Evolutionary conservation across 306 rosid genomes (phyloP).

Genomic region (Malus orientalis): DNA sequence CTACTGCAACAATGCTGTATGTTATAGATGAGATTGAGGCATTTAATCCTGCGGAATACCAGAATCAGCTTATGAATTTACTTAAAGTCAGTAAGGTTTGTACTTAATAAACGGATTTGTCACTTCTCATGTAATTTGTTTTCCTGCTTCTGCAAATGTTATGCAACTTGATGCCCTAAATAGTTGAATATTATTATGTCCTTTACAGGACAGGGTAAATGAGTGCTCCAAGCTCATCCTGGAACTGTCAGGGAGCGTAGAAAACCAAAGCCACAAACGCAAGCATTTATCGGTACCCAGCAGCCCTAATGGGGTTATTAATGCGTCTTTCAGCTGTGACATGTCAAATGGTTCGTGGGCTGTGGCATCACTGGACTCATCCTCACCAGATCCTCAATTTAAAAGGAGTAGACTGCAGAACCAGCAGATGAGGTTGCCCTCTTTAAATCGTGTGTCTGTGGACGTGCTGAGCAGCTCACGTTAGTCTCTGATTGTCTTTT

Average conservation of each 20-base stretch:
- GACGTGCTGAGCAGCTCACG: constrained; percentile 50
- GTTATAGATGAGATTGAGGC: constrained; percentile 67
- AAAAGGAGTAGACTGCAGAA: constrained; percentile 60
- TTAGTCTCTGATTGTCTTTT: constrained; percentile 37
- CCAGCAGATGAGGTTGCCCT: constrained; percentile 54
- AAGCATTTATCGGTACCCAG: constrained; percentile 38
- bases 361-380: constrained; percentile 29
- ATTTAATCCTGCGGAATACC: constrained; percentile 48
- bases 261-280: constrained; percentile 37
- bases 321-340: constrained; percentile 54
- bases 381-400: constrained; percentile 38
- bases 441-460: constrained; percentile 38
- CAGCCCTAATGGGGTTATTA: constrained; percentile 57
- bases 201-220: constrained; percentile 53
- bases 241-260: constrained; percentile 26
- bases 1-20: constrained; percentile 79
- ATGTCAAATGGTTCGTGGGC: constrained; percentile 65
- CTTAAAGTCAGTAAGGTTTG: constrained; percentile 72
- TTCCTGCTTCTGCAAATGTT: background rate
- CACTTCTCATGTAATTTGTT: background rate
- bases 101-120: constrained; percentile 11
- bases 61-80: constrained; percentile 54
- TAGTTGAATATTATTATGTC: constrained; percentile 5
- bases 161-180: constrained; percentile 6
- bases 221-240: constrained; percentile 59